Evolutionary conservation across 1,284 basidiomycete genomes (phyloP).

Genomic region (Bondarzewia mesenterica): DNA sequence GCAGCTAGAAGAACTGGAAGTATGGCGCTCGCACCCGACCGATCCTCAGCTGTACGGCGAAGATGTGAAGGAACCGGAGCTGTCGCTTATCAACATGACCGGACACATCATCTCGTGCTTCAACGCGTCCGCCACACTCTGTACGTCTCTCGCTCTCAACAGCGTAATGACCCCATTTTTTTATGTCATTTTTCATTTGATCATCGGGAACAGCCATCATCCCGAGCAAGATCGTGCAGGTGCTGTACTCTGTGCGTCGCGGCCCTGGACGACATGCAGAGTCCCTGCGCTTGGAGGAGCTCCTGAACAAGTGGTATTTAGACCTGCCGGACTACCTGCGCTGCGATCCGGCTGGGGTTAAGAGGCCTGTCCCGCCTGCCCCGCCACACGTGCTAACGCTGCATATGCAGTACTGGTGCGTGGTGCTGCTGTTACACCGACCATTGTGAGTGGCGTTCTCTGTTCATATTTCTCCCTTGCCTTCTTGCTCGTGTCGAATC

Average conservation of each 20-base stretch:
- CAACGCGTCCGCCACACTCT: slow-evolving; percentile 64
- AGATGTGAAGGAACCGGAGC: slow-evolving; percentile 16
- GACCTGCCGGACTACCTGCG: slow-evolving; percentile 65
- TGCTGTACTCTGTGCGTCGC: slow-evolving; percentile 66
- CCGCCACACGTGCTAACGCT: slow-evolving; percentile 65
- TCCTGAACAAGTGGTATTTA: slow-evolving; percentile 73
- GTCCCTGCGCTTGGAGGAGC: slow-evolving; percentile 51
- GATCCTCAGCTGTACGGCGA: slow-evolving; percentile 27
- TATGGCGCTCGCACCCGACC: slow-evolving; percentile 40
- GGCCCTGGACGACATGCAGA: slow-evolving; percentile 49
- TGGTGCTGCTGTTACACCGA: slow-evolving; percentile 70
- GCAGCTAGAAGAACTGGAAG: slow-evolving; percentile 55
- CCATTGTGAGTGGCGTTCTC: slow-evolving; percentile 79
- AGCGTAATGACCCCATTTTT: not conserved
- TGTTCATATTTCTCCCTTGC: slow-evolving; percentile 1
- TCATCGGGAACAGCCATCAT: slow-evolving; percentile 54
- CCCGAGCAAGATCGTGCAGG: slow-evolving; percentile 59
- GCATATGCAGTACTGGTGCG: slow-evolving; percentile 85
- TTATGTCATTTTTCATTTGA: not conserved
- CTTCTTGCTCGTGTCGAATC: not conserved
- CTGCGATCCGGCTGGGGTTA: slow-evolving; percentile 43
- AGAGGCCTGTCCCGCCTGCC: slow-evolving; percentile 35
- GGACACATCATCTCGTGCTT: slow-evolving; percentile 66
- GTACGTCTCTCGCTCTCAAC: slow-evolving; percentile 35
- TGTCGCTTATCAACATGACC: slow-evolving; percentile 27